Base-by-base conservation (phyloP, 768 basidiomycete genomes). In the Naganishia vaughanmartiniae region DNA sequence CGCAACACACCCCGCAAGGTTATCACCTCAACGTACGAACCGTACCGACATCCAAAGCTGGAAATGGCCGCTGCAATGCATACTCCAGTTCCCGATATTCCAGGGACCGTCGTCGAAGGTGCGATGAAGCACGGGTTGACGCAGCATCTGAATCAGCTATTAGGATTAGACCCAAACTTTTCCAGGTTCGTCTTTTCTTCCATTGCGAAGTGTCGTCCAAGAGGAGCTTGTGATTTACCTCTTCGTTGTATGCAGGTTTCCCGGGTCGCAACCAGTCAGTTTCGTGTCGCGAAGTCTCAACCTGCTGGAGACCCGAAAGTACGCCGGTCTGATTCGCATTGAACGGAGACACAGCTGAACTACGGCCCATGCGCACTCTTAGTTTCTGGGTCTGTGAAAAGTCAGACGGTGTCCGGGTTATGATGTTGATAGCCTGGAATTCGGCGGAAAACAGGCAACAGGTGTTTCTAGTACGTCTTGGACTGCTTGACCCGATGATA, bases 361-460 rank as follows among this genome's bases (percentile, higher is more conserved):
- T 7, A 17, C n/a, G 2, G 2, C n/a, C 14, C 2, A 21, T 7
- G 1, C 14, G n/a, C 4, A 34, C 11, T 45, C 55, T 28, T 31
- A 97, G 94, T 79, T 99, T 90, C 81, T 99, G 95, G 95, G 96
- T 99, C 53, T 96, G 93, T 83, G 96, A 99, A 84, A 98, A 98
- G 84, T 95, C 92, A 15, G 96, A 98, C 78, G 96, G 96, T 15
- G 80, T 99, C 65, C 88, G 96, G 42, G 91, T 98, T 48, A 84
- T 99, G 33, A 86, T 98, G 65, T 83, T 95, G 70, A 85, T 98
- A 60, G 86, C 79, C 85, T 89, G 63, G 84, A 89, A 83, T 75
- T 81, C 39, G 75, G 85, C 65, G 83, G 83, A 74, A 84, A 48
- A 76, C 30, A 78, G 76, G 55, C 84, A 85, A 73, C 84, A 85